Conservation (phyloP, 23 red algal genomes). For the Gracilaria domingensis region DNA sequence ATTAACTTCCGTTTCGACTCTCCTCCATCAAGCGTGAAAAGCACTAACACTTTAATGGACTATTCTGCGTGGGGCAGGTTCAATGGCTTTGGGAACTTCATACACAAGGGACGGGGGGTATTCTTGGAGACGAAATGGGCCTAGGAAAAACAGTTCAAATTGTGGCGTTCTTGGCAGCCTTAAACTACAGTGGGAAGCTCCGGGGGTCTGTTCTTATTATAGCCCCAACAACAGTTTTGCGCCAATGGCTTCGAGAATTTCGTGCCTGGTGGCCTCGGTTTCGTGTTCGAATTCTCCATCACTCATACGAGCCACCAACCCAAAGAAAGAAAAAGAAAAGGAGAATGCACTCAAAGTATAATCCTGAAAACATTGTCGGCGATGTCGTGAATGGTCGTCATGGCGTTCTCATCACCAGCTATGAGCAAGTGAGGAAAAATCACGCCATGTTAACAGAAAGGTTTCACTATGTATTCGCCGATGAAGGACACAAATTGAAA, state of each 20-base stretch:
- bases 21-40: background rate
- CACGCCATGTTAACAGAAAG: slow-evolving; percentile 42
- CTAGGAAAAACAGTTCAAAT: slow-evolving; percentile 82
- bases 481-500: slow-evolving; percentile 97
- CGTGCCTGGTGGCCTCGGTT: slow-evolving; percentile 87
- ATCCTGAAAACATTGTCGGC: slow-evolving; percentile 47
- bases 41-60: background rate
- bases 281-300: slow-evolving; percentile 78
- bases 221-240: slow-evolving; percentile 87
- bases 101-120: slow-evolving; percentile 86
- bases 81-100: slow-evolving; percentile 97
- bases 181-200: slow-evolving; percentile 83
- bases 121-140: slow-evolving; percentile 98
- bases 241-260: slow-evolving; percentile 96
- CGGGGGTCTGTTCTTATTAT: slow-evolving; percentile 77
- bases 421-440: slow-evolving; percentile 88
- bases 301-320: slow-evolving; percentile 13
- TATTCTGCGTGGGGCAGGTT: slow-evolving; percentile 29
- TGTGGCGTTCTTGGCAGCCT: slow-evolving; percentile 88
- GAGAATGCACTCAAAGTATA: slow-evolving; percentile 2
- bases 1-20: background rate
- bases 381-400: slow-evolving; percentile 42
- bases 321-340: slow-evolving; percentile 14
- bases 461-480: slow-evolving; percentile 95
- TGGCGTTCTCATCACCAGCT: slow-evolving; percentile 90